Percentiles rank a stretch among this genome's conserved stretches.
These are phyloP conservation scores for Leptodermis oblonga DNA, from an alignment of 257 asterid species.

Conservation along the genomic window DNA sequence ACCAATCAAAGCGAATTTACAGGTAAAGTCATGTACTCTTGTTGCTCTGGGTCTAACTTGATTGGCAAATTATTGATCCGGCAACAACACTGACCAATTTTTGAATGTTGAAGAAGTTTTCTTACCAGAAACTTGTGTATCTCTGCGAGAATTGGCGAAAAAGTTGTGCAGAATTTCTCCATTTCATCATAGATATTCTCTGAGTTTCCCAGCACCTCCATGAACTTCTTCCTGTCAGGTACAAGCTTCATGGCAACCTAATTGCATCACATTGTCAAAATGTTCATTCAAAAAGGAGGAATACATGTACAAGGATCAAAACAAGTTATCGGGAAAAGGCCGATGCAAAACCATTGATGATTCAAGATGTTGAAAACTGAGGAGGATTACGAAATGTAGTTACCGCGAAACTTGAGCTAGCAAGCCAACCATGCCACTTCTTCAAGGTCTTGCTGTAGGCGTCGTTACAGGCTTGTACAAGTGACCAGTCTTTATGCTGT, in stretches of 20 bases:
- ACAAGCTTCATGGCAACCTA: constrained; percentile 66
- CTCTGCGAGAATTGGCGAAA: constrained; percentile 49
- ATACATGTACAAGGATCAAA: not conserved
- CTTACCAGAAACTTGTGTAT: constrained; percentile 71
- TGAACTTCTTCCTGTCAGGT: constrained; percentile 73
- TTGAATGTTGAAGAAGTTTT: too few relatives aligned
- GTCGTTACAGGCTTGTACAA: constrained; percentile 64
- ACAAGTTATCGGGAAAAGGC: not conserved
- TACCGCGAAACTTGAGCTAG: constrained; percentile 75
- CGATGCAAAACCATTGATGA: not conserved
- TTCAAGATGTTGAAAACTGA: too few relatives aligned
- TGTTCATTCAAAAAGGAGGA: not conserved
- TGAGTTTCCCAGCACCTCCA: constrained; percentile 54
- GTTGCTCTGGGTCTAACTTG: too few relatives aligned
- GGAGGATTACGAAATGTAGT: too few relatives aligned
- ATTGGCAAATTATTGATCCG: too few relatives aligned
- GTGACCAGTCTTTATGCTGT: constrained; percentile 67
- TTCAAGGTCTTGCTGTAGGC: constrained; percentile 77
- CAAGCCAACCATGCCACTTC: constrained; percentile 90
- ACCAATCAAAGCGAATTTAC: too few relatives aligned
- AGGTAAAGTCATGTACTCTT: too few relatives aligned
- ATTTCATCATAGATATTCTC: constrained; percentile 45
- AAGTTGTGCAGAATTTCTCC: constrained; percentile 44
- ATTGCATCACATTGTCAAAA: not conserved
- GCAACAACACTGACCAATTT: too few relatives aligned